Base-by-base conservation (phyloP, 352 stramenopile species). In the Phytophthora litchii region DNA sequence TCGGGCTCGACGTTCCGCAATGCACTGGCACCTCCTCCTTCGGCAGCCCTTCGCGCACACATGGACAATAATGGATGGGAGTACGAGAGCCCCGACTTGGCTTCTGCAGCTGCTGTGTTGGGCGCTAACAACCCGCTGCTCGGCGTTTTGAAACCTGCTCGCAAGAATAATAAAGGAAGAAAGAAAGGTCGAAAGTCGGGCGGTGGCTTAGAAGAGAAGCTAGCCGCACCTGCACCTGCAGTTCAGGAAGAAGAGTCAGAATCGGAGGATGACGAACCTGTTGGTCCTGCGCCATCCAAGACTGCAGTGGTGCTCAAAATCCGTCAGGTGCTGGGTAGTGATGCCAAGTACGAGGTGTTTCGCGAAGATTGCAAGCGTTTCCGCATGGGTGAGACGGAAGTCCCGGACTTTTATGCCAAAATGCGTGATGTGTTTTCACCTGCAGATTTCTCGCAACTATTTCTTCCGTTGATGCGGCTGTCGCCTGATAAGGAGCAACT, bases 311-410 rank as follows among this genome's bases (percentile, higher is more conserved):
- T 93, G 45, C 74, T 93, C 16, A 84, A 88, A 64, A 89, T 95
- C 35, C 77, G 83, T 12, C 80, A 92, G 40, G 71, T 82, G 9
- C 70, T 95, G 2, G 86, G 86, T 29, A 91, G 73, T 38, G 82
- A 89, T 41, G 82, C 81, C 17, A 93, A 92, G 64, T 95, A 93
- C 54, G 83, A 93, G 38, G 76, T 91, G 3, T 93, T 95, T 43
- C 80, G 86, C 0, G 77, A 92, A 57, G 70, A 78, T 21, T 95
- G 86, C 63, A 88, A 83, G 52, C 67, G 79, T 17, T 95, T 89
- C 51, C 84, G 83, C 3, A 23, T 80, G 14, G 73, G 65, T 0
- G 75, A 91, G 23, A 58, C 61, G 16, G 78, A 89, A 31, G 49
- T 89, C n/a, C 70, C 83, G 4, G 68, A 72, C 12, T 95, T 95